Base-by-base conservation (phyloP, 1,284 basidiomycete species). In the Papiliotrema flavescens region DNA sequence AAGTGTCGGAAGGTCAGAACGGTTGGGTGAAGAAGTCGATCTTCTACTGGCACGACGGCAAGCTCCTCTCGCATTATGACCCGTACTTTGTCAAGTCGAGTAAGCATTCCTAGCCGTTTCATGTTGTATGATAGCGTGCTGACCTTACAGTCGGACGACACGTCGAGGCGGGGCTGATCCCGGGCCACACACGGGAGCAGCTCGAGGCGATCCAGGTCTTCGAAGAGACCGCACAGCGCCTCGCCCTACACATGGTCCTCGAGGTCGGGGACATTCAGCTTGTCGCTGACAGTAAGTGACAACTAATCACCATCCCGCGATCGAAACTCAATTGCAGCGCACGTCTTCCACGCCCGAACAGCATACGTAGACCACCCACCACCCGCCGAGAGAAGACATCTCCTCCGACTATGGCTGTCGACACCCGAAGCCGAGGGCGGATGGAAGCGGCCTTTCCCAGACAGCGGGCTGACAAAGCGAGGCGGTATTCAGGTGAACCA, bases 331-430 rank as follows among this genome's bases (percentile, higher is more conserved):
- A 42, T 26, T 9, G 14, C 39, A 63, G 65, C 70, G 4, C 75
- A 76, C 57, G 71, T 75, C 45, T 60, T 77, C 51, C 76, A 78
- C 52, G 74, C 76, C 0, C 64, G 77, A 28, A 78, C 77, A 3
- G 77, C 75, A 28, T 78, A 77, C 64, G 68, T 65, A 51, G 77
- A 78, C 56, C 67, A 74, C 36, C 63, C 67, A 1, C 70, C 76
- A 0, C 76, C 76, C 1, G 60, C 59, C 0, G 76, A 76, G 0
- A 61, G 76, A 8, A 63, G 77, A n/a, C 77, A 79, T 59, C 67
- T 79, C 43, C 69, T 78, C 40, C 67, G 78, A n/a, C 64, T 79
- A 14, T 78, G 78, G 78, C 61, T 78, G 26, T 62, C 73, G 0
- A 76, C 76, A 0, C 75, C 75, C 9, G 66, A 64, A 32, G 26